Evolutionary conservation across 176 grass and related monocot genomes (phyloP).

Genomic region (Hsuehochloa calcarea): DNA sequence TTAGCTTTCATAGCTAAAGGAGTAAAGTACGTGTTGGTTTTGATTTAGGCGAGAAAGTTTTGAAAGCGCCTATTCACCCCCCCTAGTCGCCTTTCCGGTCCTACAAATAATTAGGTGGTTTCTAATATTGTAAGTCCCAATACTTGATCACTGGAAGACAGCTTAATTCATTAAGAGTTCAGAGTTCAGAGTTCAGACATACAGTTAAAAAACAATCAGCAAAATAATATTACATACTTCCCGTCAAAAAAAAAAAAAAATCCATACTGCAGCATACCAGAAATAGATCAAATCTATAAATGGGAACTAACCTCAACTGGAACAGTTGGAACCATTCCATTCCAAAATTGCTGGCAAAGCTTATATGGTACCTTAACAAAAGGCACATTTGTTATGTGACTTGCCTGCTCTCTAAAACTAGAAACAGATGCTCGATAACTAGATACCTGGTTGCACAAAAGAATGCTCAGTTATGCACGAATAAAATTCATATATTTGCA

Average conservation of each 20-base stretch:
- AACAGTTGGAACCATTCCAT: constrained; percentile 56
- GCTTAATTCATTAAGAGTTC: too few species aligned
- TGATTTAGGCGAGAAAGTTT: too few species aligned
- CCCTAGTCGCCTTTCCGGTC: too few species aligned
- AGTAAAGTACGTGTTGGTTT: too few species aligned
- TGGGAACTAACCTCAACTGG: constrained; percentile 67
- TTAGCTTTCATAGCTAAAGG: too few species aligned
- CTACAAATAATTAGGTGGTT: too few species aligned
- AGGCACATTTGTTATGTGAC: constrained; percentile 50
- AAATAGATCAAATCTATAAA: constrained; percentile 6
- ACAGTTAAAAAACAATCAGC: not conserved
- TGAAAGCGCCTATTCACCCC: too few species aligned
- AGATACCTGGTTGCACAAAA: constrained; percentile 50
- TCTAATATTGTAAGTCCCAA: constrained; percentile 1
- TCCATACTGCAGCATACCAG: not conserved
- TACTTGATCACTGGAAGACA: not conserved
- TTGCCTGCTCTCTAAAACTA: constrained; percentile 95
- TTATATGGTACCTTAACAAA: constrained; percentile 64
- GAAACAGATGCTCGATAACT: constrained; percentile 80
- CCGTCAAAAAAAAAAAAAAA: too few species aligned
- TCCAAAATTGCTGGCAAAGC: constrained; percentile 76
- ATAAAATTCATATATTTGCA: not conserved
- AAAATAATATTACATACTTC: constrained; percentile 5
- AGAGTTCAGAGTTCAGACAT: not conserved
- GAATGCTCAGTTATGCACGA: not conserved